Evolutionary conservation across 768 basidiomycete species (phyloP), one percentile per base, ranked within the genome.

Genomic region (Hortiboletus campestris): DNA sequence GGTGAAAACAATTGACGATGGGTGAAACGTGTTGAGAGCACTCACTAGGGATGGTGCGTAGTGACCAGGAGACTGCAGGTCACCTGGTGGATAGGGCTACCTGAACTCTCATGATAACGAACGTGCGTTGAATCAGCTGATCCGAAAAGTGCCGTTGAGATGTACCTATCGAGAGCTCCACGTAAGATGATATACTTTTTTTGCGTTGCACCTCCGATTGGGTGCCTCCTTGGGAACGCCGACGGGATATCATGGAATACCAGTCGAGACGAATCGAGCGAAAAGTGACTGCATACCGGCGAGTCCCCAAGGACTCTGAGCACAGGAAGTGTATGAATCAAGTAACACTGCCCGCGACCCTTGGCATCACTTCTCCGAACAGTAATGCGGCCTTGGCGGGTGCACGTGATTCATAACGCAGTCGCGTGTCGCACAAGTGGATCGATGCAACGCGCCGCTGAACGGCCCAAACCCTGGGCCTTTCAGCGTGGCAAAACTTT

Each of bases 341-440:
- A 20, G n/a, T 46, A 46, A 28, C 46, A 39, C 22, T 34, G 19
- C 20, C 36, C 35, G 46, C 19, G 25, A 25, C 14, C n/a, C 56
- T 49, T 57, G 56, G 53, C 53, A 56, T 57, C 56, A 43, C 22
- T 41, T 20, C 16, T 25, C 25, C 6, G 25, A 25, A 25, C 6
- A 25, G 25, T 25, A 25, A 25, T 17, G 22, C 47, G 25, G n/a
- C n/a, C 49, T 50, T 50, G 49, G 39, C 49, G 19, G 25, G 34
- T 16, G 34, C 49, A 41, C 22, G 38, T 29, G 55, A 44, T 36
- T 55, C 28, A 53, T 3, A 22, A 19, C 10, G 14, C 9, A 28
- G 12, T 31, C 35, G 22, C 4, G n/a, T 36, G 8, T 20, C 6
- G 10, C 9, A 25, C 13, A 19, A 4, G 7, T n/a, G n/a, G n/a